A percentile compares a stretch with the other conserved stretches of the same genome.
These are phyloP conservation scores for Hippophae gyantsensis DNA, from an alignment of 306 rosid genomes.

Conservation along the genomic window DNA sequence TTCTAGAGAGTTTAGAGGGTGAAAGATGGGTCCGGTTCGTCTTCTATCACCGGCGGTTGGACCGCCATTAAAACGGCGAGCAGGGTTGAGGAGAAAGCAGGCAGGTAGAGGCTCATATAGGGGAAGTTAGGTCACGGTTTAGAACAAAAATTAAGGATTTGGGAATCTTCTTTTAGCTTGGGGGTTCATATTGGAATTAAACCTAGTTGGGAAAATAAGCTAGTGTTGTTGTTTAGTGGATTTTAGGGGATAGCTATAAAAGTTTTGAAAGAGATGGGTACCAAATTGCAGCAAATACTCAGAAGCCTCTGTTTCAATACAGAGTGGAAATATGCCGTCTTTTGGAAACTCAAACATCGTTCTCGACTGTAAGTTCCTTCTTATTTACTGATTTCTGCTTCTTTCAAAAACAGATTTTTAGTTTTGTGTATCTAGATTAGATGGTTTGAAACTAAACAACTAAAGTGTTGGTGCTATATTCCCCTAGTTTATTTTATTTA, in stretches of 20 bases:
- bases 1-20: slow-evolving; percentile 24
- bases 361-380: slow-evolving; percentile 56
- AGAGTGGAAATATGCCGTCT: slow-evolving; percentile 90
- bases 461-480: too few species aligned
- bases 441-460: too few species aligned
- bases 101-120: slow-evolving; percentile 99
- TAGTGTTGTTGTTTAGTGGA: slow-evolving; percentile 21
- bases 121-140: slow-evolving; percentile 60
- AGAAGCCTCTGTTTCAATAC: slow-evolving; percentile 73
- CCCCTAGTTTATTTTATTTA: too few species aligned
- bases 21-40: slow-evolving; percentile 82
- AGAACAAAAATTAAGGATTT: slow-evolving; percentile 9
- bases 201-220: background rate
- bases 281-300: slow-evolving; percentile 53
- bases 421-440: too few species aligned
- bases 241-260: slow-evolving; percentile 10
- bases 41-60: slow-evolving; percentile 69
- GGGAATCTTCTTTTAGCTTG: slow-evolving; percentile 5
- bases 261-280: slow-evolving; percentile 43
- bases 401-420: background rate
- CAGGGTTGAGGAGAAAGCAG: slow-evolving; percentile 92
- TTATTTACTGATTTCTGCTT: background rate
- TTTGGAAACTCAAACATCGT: slow-evolving; percentile 85
- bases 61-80: slow-evolving; percentile 99
- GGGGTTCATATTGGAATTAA: slow-evolving; percentile 1